Evolutionary conservation across 2,329 filamentous ascomycete genomes (phyloP).

Genomic region (Chrysosporium queenslandicum): DNA sequence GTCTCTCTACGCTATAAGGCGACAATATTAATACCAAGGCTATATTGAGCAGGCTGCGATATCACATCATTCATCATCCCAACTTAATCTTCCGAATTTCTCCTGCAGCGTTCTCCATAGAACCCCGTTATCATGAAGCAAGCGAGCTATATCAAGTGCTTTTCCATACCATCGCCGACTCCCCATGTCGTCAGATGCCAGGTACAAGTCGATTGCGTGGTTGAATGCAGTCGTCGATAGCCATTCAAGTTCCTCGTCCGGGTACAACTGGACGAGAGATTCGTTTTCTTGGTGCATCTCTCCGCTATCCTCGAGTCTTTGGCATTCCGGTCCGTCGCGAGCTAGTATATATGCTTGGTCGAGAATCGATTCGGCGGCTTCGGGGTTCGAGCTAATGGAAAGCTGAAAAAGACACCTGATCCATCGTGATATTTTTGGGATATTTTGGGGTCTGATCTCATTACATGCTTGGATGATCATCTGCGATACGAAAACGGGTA

Average conservation of each 20-base stretch:
- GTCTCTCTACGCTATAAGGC: no score
- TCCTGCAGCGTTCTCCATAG: conserved; percentile 22
- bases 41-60: no score
- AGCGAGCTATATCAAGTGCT: conserved; percentile 28
- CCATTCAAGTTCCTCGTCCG: conserved; percentile 48
- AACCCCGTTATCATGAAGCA: conserved; percentile 21
- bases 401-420: conserved; percentile 66
- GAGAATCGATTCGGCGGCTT: conserved; percentile 28
- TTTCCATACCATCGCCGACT: conserved; percentile 31
- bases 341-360: conserved; percentile 27
- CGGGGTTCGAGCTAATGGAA: conserved; percentile 42
- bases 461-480: conserved; percentile 60
- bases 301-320: conserved; percentile 15
- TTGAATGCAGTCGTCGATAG: conserved; percentile 48
- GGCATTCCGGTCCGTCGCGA: conserved; percentile 12
- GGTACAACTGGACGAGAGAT: conserved; percentile 34
- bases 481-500: conserved; percentile 33
- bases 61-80: conserved; percentile 11
- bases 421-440: conserved; percentile 63
- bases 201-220: conserved; percentile 45
- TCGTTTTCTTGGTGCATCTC: conserved; percentile 16
- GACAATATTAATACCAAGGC: background rate
- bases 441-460: conserved; percentile 36
- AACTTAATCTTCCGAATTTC: conserved; percentile 24
- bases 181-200: conserved; percentile 24